Base-by-base conservation (phyloP, 169 alveolate genomes). In the Cryptosporidium meleagridis region DNA sequence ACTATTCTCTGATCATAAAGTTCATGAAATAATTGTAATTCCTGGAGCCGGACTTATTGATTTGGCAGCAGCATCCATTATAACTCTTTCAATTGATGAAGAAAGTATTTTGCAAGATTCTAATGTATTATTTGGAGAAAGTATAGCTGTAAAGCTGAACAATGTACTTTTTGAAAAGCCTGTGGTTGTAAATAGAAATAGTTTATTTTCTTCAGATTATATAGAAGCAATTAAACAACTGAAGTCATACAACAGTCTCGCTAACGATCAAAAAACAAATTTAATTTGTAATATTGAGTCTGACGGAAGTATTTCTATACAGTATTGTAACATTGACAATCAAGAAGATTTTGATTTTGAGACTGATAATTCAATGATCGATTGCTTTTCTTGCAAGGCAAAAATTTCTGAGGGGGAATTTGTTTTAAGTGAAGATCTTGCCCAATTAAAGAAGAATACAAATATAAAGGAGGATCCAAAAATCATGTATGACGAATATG, bases 11-110 rank as follows among this genome's bases (percentile, higher is more conserved):
- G 95, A 93, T 69, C 95, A 93, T 89, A 89, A 70, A 55, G 93
- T 93, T 18, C 59, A 93, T 69, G 93, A 92, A 35, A 85, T 53
- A 18, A 92, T 91, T 14, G 91, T 93, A 58, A 86, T 93, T 86
- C 95, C 95, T 6, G 95, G 93, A 62, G 89, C 93, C 41, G 95
- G 93, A 26, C 73, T 92, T 53, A 68, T 93, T 16, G 95, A 93
- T 67, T 85, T 93, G 37, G 73, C 92, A 41, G 94, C 93, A 18
- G 95, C 94, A 16, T 91, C 95, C n/a, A 41, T 67, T 18, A 12
- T 59, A 12, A 39, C 86, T 0, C 53, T 18, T 33, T 65, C 52
- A 7, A 16, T 37, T 14, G 51, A 16, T 31, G 44, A 35, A 10
- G 51, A 65, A 9, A n/a, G 18, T 18, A 26, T 41, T 41, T 45